A percentile compares a stretch with the other conserved stretches of the same genome.
phyloP scores from a whole-genome alignment of 2,329 filamentous ascomycete genomes.

The Fusarium nodosum region DNA sequence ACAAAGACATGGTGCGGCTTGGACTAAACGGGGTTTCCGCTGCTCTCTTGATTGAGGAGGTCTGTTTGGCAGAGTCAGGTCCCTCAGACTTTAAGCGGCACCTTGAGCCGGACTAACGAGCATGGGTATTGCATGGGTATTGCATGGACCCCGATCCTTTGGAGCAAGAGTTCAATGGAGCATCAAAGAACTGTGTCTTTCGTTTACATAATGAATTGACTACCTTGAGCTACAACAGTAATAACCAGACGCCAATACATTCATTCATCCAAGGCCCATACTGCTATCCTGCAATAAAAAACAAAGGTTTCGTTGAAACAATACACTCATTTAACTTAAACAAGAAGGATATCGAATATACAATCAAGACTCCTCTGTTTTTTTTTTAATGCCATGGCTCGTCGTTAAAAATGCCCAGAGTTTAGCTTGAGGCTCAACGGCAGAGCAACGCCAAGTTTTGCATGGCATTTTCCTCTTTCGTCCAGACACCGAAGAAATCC shows the following conservation, averaged over 20 bases:
- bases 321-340: not conserved
- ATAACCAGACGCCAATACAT: not conserved
- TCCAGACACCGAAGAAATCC: not conserved
- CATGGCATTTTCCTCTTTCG: slow-evolving; percentile 21
- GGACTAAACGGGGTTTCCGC: slow-evolving; percentile 16
- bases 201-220: slow-evolving; percentile 24
- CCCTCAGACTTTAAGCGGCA: slow-evolving; percentile 16
- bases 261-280: not conserved
- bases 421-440: slow-evolving; percentile 36
- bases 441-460: slow-evolving; percentile 34
- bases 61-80: not conserved
- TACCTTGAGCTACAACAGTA: not conserved
- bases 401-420: slow-evolving; percentile 12
- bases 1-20: slow-evolving; percentile 21
- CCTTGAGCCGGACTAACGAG: slow-evolving; percentile 15
- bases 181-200: not conserved
- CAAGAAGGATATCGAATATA: not conserved
- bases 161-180: not conserved
- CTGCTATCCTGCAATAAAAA: not conserved
- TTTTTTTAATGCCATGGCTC: not conserved
- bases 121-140: too few relatives aligned
- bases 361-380: not conserved
- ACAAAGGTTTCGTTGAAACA: not conserved
- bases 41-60: not conserved
- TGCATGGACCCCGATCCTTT: slow-evolving; percentile 19